Percentiles rank a stretch among this genome's conserved stretches.
phyloP scores from a whole-genome alignment of 495 filamentous ascomycete genomes.

The Penicillium manginii region DNA sequence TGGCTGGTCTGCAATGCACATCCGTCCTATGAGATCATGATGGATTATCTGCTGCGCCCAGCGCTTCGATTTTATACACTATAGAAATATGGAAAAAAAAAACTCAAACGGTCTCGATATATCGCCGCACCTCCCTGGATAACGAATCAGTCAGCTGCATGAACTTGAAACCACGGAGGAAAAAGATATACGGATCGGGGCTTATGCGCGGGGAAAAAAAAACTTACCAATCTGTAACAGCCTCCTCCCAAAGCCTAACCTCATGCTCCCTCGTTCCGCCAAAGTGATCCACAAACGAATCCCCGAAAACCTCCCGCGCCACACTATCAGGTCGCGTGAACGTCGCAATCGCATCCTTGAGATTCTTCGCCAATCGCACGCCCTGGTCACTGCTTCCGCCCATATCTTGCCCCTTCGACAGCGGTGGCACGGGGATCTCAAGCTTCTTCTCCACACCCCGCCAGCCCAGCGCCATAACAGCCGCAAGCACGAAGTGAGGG shows the following conservation, averaged over 20 bases:
- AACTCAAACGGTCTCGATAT: slow-evolving; percentile 52
- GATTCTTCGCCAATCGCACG: slow-evolving; percentile 73
- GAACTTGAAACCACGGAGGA: not conserved
- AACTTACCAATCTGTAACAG: slow-evolving; percentile 88
- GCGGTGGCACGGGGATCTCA: slow-evolving; percentile 77
- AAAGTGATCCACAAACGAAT: slow-evolving; percentile 95
- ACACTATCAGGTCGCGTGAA: slow-evolving; percentile 79
- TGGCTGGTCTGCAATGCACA: too few species aligned
- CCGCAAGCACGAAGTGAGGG: slow-evolving; percentile 83
- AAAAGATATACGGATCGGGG: not conserved
- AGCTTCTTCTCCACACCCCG: slow-evolving; percentile 89
- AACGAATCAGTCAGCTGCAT: slow-evolving; percentile 17
- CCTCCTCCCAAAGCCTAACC: slow-evolving; percentile 88
- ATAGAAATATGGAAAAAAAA: not conserved
- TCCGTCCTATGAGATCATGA: not conserved
- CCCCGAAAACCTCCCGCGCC: slow-evolving; percentile 87
- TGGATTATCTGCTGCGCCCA: not conserved
- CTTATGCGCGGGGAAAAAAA: not conserved
- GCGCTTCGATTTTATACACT: not conserved
- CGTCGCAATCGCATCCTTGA: slow-evolving; percentile 78
- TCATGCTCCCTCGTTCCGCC: slow-evolving; percentile 93
- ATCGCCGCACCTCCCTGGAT: slow-evolving; percentile 53
- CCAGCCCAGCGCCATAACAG: slow-evolving; percentile 84
- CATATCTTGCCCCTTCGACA: slow-evolving; percentile 79
- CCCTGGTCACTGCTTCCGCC: slow-evolving; percentile 63